These are phyloP conservation scores for Verticillium tricorpus DNA, from an alignment of 2,329 filamentous ascomycete genomes.

Conservation along the genomic window DNA sequence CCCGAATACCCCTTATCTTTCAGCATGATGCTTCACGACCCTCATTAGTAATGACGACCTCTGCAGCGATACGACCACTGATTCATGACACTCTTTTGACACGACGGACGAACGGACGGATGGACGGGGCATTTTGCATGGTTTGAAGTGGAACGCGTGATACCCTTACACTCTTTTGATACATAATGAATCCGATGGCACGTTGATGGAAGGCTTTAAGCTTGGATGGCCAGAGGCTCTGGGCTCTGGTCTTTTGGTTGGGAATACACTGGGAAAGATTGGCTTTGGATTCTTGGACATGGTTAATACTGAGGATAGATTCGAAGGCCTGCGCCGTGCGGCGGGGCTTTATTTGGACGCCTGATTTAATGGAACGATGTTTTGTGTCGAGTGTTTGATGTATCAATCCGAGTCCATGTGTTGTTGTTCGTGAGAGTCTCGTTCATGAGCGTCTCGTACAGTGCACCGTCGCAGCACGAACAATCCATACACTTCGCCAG, in stretches of 20 bases:
- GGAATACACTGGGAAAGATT: not conserved
- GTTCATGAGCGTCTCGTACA: too few species aligned
- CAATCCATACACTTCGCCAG: too few species aligned
- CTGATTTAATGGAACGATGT: not conserved
- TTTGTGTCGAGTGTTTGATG: not conserved
- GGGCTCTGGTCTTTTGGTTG: not conserved
- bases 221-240: not conserved
- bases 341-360: not conserved
- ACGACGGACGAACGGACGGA: not conserved
- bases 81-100: not conserved
- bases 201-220: not conserved
- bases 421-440: too few species aligned
- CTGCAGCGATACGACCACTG: not conserved
- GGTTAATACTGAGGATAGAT: not conserved
- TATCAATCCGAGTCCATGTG: too few species aligned
- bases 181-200: not conserved
- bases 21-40: conserved; percentile 5
- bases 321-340: not conserved
- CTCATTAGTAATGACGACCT: not conserved
- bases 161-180: not conserved
- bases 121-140: not conserved
- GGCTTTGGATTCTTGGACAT: not conserved
- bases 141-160: not conserved
- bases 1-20: not conserved
- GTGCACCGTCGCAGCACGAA: too few species aligned